phyloP scores from a whole-genome alignment of 2,329 filamentous ascomycete species.

The Aspergillus pseudoglaucus region DNA sequence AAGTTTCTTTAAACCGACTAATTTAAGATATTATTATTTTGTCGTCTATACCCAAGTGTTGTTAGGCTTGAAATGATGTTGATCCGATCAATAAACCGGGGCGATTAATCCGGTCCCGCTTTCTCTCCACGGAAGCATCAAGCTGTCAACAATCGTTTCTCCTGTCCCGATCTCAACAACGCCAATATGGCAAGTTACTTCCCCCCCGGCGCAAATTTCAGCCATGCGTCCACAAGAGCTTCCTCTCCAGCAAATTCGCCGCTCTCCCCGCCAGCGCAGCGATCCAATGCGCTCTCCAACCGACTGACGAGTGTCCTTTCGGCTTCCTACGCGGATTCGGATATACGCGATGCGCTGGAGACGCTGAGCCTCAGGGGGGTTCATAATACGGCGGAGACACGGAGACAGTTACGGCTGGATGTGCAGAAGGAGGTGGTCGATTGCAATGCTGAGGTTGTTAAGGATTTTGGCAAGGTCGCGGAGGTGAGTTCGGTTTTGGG shows the following conservation, averaged over 20 bases:
- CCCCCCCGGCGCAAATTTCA: slow-evolving; percentile 12
- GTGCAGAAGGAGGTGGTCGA: slow-evolving; percentile 89
- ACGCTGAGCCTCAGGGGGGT: slow-evolving; percentile 68
- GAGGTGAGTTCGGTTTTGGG: slow-evolving; percentile 52
- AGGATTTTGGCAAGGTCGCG: slow-evolving; percentile 81
- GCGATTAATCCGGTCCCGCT: slow-evolving; percentile 3
- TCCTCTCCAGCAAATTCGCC: slow-evolving; percentile 22
- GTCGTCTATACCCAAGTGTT: background rate
- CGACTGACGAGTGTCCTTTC: slow-evolving; percentile 83
- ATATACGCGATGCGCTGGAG: slow-evolving; percentile 77
- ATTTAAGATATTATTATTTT: too few species aligned
- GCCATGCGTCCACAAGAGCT: slow-evolving; percentile 16
- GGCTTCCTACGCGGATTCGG: slow-evolving; percentile 83
- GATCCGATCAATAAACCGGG: background rate
- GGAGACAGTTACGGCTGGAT: slow-evolving; percentile 72
- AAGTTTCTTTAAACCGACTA: too few species aligned
- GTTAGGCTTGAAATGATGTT: background rate
- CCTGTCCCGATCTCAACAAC: slow-evolving; percentile 8
- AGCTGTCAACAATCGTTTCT: slow-evolving; percentile 12
- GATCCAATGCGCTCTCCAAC: slow-evolving; percentile 63
- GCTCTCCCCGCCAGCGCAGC: slow-evolving; percentile 26
- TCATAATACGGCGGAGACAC: slow-evolving; percentile 68
- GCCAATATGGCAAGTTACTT: slow-evolving; percentile 32
- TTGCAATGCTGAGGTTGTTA: slow-evolving; percentile 81
- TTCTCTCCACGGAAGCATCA: slow-evolving; percentile 1